These are phyloP conservation scores for Candida fluviatilis DNA, from an alignment of 805 yeast genomes.

Conservation along the genomic window DNA sequence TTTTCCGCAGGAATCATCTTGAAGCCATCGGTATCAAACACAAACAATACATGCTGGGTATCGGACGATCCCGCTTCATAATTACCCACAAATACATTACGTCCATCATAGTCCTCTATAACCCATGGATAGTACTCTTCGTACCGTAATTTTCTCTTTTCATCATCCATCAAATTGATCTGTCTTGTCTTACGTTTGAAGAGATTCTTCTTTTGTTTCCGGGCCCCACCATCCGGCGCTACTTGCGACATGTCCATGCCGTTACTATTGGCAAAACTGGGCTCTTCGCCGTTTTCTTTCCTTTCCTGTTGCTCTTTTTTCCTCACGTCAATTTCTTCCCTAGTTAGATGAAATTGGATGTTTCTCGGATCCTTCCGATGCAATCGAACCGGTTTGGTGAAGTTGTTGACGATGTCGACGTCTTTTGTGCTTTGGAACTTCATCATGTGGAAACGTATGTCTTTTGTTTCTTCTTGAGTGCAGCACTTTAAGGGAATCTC, in stretches of 20 bases:
- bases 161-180: constrained; percentile 74
- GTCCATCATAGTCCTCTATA: constrained; percentile 92
- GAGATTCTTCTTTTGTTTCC: constrained; percentile 54
- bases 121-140: constrained; percentile 99
- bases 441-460: constrained; percentile 73
- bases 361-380: constrained; percentile 94
- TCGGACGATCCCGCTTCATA: constrained; percentile 90
- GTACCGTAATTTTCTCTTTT: constrained; percentile 77
- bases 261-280: constrained; percentile 16
- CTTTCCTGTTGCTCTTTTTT: constrained; percentile 30
- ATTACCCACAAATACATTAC: constrained; percentile 91
- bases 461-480: constrained; percentile 63
- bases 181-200: constrained; percentile 82
- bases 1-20: constrained; percentile 94
- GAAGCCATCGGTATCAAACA: constrained; percentile 83
- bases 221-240: constrained; percentile 91
- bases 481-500: constrained; percentile 69
- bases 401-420: constrained; percentile 68
- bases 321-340: constrained; percentile 66
- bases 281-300: constrained; percentile 14
- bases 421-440: constrained; percentile 71
- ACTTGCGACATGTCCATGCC: constrained; percentile 59
- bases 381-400: constrained; percentile 77
- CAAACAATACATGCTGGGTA: constrained; percentile 72
- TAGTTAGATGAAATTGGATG: constrained; percentile 77